phyloP scores from a whole-genome alignment of 192 early-diverging fungal genomes.

The Linderina pennispora region DNA sequence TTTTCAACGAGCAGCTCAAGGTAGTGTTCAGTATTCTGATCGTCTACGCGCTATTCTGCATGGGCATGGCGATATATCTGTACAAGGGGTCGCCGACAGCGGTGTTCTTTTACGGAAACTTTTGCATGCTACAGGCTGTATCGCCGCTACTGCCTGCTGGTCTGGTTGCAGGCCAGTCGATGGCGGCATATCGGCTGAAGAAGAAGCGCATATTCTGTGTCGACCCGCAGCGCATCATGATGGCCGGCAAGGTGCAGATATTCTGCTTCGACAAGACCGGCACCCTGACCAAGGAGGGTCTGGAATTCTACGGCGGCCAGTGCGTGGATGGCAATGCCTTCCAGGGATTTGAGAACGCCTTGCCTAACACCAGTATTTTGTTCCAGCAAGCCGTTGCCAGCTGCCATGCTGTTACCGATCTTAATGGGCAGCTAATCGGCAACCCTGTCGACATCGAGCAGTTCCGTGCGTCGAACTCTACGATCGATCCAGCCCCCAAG shows the following conservation, averaged over 20 bases:
- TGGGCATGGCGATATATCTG: slow-evolving; percentile 30
- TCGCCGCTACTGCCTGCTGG: slow-evolving; percentile 52
- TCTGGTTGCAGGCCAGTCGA: slow-evolving; percentile 53
- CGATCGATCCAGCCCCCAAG: slow-evolving; percentile 14
- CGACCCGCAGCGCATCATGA: slow-evolving; percentile 51
- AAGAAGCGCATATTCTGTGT: slow-evolving; percentile 53
- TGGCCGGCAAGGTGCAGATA: slow-evolving; percentile 57
- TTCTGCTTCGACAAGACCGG: slow-evolving; percentile 62
- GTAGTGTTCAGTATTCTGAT: slow-evolving; percentile 50
- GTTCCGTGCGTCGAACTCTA: slow-evolving; percentile 12
- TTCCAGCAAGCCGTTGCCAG: slow-evolving; percentile 15
- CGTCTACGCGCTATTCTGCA: slow-evolving; percentile 45
- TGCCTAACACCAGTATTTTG: not conserved
- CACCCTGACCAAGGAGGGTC: slow-evolving; percentile 59
- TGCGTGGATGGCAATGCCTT: not conserved
- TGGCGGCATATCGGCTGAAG: slow-evolving; percentile 47
- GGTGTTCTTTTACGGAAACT: slow-evolving; percentile 56
- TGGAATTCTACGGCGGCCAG: slow-evolving; percentile 48
- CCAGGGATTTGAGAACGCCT: no score
- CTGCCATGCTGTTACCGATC: slow-evolving; percentile 49
- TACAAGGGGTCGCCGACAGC: slow-evolving; percentile 46
- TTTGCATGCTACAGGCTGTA: slow-evolving; percentile 52
- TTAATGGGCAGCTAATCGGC: slow-evolving; percentile 6
- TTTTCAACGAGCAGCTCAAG: slow-evolving; percentile 58
- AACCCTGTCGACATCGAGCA: slow-evolving; percentile 17